These are phyloP conservation scores for Thermothelomyces thermophilus DNA, from an alignment of 2,329 filamentous ascomycete species.

Conservation along the genomic window DNA sequence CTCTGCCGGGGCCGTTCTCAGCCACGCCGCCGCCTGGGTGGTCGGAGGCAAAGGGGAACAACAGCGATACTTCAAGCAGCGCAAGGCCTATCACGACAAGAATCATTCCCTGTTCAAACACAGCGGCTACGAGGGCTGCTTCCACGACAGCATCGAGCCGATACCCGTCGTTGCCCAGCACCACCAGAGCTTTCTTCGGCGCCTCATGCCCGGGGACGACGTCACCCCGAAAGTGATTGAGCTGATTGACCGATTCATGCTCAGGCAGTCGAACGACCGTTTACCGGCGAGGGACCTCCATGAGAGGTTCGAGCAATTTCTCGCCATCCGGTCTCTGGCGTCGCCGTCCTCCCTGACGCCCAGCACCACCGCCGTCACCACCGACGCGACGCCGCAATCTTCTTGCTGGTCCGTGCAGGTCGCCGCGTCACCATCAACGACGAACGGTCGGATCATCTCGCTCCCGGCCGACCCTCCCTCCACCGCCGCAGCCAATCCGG, in stretches of 20 bases:
- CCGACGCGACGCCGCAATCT: too few species aligned
- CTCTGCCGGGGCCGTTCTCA: background rate
- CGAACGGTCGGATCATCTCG: too few species aligned
- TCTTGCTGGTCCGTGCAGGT: too few species aligned
- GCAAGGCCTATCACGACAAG: background rate
- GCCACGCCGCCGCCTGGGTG: background rate
- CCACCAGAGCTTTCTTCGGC: background rate
- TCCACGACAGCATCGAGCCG: background rate
- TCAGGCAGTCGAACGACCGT: background rate
- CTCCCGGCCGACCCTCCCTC: too few species aligned
- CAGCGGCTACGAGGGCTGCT: conserved; percentile 1
- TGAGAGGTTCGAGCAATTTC: background rate
- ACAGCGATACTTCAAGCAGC: background rate
- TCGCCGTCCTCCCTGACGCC: too few species aligned
- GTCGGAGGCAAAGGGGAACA: background rate
- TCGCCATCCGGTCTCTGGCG: too few species aligned
- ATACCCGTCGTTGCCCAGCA: background rate
- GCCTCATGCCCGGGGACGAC: background rate
- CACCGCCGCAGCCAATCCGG: too few species aligned
- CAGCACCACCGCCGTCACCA: too few species aligned
- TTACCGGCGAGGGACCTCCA: background rate
- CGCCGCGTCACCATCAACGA: too few species aligned
- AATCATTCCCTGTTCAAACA: background rate
- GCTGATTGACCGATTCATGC: background rate
- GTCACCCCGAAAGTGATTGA: background rate